Conservation (phyloP, 306 rosid genomes). For the Fagus sylvatica region DNA sequence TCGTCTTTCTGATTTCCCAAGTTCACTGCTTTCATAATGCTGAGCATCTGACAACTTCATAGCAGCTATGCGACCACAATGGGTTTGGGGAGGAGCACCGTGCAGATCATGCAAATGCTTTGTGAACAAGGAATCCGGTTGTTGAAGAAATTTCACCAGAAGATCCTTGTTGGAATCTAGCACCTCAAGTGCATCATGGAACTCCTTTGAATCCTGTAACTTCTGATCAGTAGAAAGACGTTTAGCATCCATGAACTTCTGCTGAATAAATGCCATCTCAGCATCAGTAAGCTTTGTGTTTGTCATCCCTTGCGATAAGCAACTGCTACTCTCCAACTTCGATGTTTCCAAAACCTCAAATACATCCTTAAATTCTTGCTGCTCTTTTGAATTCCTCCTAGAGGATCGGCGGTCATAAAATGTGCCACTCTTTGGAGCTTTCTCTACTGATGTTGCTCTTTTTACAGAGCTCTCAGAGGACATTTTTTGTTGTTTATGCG, state of each 20-base stretch:
- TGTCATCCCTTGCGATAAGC: slow-evolving; percentile 40
- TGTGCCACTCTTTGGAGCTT: slow-evolving; percentile 37
- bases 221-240: slow-evolving; percentile 73
- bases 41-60: slow-evolving; percentile 41
- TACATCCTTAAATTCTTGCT: slow-evolving; percentile 87
- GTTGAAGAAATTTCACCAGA: slow-evolving; percentile 71
- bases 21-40: slow-evolving; percentile 38
- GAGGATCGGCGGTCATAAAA: slow-evolving; percentile 44
- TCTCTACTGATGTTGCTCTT: slow-evolving; percentile 38
- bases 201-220: slow-evolving; percentile 76
- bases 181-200: slow-evolving; percentile 70
- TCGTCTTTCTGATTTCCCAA: slow-evolving; percentile 51
- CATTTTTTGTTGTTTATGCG: slow-evolving; percentile 49
- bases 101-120: slow-evolving; percentile 83
- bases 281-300: slow-evolving; percentile 55
- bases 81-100: slow-evolving; percentile 45
- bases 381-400: slow-evolving; percentile 63
- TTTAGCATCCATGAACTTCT: slow-evolving; percentile 88
- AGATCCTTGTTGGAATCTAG: slow-evolving; percentile 89
- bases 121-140: slow-evolving; percentile 83
- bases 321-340: slow-evolving; percentile 50
- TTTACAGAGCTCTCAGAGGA: slow-evolving; percentile 32
- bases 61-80: slow-evolving; percentile 40
- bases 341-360: slow-evolving; percentile 77
- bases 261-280: slow-evolving; percentile 79